Conservation (phyloP, 495 filamentous ascomycete genomes). For the Penicillium herquei region DNA sequence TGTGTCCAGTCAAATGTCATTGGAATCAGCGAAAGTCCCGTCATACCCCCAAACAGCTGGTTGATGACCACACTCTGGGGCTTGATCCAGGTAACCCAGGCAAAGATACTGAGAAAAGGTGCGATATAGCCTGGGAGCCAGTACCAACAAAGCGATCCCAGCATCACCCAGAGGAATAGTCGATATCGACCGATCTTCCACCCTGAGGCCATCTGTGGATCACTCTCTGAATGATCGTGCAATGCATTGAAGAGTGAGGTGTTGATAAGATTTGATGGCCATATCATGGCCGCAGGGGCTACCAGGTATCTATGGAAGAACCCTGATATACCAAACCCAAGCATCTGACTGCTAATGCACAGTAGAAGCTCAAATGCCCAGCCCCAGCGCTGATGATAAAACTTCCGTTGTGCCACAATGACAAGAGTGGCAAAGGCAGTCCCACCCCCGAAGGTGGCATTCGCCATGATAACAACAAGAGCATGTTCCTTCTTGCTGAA, state of each 20-base stretch:
- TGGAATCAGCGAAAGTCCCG: constrained; percentile 59
- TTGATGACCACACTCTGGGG: constrained; percentile 50
- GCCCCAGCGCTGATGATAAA: constrained; percentile 66
- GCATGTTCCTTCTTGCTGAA: constrained; percentile 80
- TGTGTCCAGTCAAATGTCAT: constrained; percentile 72
- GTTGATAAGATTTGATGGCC: constrained; percentile 65
- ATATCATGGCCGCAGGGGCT: constrained; percentile 65
- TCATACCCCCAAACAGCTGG: constrained; percentile 60
- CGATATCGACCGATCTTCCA: constrained; percentile 65
- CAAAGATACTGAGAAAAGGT: constrained; percentile 47
- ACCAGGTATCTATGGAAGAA: constrained; percentile 66
- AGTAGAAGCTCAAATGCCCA: constrained; percentile 67
- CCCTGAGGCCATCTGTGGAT: constrained; percentile 57
- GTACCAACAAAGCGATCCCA: constrained; percentile 60
- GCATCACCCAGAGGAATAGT: constrained; percentile 61
- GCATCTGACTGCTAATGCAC: constrained; percentile 65
- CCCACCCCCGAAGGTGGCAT: constrained; percentile 50
- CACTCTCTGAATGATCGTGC: constrained; percentile 60
- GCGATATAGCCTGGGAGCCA: constrained; percentile 55
- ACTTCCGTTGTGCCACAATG: constrained; percentile 61
- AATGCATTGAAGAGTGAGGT: constrained; percentile 67
- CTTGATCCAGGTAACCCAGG: constrained; percentile 51
- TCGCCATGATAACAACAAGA: constrained; percentile 70
- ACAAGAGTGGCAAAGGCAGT: constrained; percentile 71
- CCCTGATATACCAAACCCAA: constrained; percentile 72